Conservation (phyloP, 2,329 filamentous ascomycete species). For the Aspergillus sp. region DNA sequence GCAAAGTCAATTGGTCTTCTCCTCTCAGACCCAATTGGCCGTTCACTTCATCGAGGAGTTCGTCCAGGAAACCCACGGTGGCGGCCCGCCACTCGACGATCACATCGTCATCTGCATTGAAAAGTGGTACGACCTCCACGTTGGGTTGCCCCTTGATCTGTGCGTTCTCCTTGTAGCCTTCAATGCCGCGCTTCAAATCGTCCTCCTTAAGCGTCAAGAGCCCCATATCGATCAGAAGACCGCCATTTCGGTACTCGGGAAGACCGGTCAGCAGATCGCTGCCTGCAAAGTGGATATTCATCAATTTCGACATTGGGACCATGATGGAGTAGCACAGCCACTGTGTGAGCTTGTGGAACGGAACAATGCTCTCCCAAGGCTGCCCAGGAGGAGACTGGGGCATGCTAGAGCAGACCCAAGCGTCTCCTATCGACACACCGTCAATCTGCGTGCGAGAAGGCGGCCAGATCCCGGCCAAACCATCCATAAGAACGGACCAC, state of each 20-base stretch:
- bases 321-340: conserved; percentile 94
- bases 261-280: conserved; percentile 79
- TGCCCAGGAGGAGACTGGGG: conserved; percentile 62
- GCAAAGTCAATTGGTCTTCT: conserved; percentile 65
- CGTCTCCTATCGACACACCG: conserved; percentile 82
- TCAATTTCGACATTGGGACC: conserved; percentile 79
- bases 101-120: conserved; percentile 68
- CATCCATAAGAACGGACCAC: conserved; percentile 87
- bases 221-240: conserved; percentile 79
- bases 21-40: conserved; percentile 63
- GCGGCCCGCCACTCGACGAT: conserved; percentile 75
- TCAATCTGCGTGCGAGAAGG: conserved; percentile 79
- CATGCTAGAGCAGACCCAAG: conserved; percentile 86
- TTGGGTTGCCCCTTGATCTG: conserved; percentile 66
- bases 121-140: conserved; percentile 69
- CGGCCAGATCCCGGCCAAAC: conserved; percentile 84
- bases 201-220: conserved; percentile 69
- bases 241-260: conserved; percentile 89
- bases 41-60: conserved; percentile 66
- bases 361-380: conserved; percentile 76
- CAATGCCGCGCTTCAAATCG: conserved; percentile 66
- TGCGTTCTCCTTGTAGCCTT: conserved; percentile 66
- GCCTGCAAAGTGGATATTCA: conserved; percentile 76
- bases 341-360: conserved; percentile 91
- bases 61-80: conserved; percentile 70